These are phyloP conservation scores for Galerina sulciceps DNA, from an alignment of 768 basidiomycete species.

Conservation along the genomic window DNA sequence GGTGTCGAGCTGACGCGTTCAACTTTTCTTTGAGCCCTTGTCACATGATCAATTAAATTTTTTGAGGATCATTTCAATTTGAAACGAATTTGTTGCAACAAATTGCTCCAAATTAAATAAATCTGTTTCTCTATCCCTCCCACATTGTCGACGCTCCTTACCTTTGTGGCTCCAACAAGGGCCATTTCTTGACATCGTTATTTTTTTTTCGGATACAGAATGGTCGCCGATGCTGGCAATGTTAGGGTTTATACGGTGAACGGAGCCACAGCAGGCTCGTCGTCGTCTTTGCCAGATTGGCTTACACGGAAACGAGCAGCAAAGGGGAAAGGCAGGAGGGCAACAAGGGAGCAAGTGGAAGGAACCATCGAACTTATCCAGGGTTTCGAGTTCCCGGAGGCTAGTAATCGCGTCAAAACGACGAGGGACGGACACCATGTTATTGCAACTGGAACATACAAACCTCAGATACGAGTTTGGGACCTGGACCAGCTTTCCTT, in stretches of 20 bases:
- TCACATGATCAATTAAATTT: too few species aligned
- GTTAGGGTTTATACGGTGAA: constrained; percentile 93
- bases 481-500: constrained; percentile 90
- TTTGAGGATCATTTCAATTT: too few species aligned
- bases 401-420: constrained; percentile 88
- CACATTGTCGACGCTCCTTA: not conserved
- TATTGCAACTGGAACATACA: constrained; percentile 95
- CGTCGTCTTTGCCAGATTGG: constrained; percentile 95
- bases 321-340: constrained; percentile 70
- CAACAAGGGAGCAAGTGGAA: constrained; percentile 73
- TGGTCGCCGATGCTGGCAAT: constrained; percentile 26
- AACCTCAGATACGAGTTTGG: constrained; percentile 96
- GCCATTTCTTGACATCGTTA: not conserved
- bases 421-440: constrained; percentile 93
- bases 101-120: too few species aligned
- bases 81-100: too few species aligned
- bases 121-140: too few species aligned
- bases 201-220: not conserved
- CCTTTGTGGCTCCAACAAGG: not conserved
- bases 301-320: constrained; percentile 73
- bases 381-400: constrained; percentile 97
- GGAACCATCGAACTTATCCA: constrained; percentile 91
- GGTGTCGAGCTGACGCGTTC: too few species aligned
- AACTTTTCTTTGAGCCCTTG: too few species aligned
- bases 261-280: constrained; percentile 84